Evolutionary conservation across 2,329 filamentous ascomycete species (phyloP).

Genomic region (Aspergillus oerlinghausenensis): DNA sequence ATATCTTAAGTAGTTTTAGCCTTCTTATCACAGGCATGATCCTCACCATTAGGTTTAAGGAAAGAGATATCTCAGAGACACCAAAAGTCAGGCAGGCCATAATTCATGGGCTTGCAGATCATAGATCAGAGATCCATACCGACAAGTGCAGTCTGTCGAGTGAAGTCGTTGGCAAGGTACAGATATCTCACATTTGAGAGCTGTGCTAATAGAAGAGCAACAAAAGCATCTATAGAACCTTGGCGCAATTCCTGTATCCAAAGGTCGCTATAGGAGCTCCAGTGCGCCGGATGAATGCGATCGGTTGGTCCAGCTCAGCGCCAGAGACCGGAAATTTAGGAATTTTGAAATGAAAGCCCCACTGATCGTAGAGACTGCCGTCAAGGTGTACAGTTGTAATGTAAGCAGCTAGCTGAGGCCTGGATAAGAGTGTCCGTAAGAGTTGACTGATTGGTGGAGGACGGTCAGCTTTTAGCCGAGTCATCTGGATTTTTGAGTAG

Average conservation of each 20-base stretch:
- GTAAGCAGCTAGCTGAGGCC: slow-evolving; percentile 13
- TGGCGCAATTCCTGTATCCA: slow-evolving; percentile 14
- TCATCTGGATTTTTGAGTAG: not conserved
- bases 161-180: slow-evolving; percentile 7
- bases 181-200: slow-evolving; percentile 12
- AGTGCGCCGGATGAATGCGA: slow-evolving; percentile 5
- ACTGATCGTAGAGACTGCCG: not conserved
- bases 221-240: slow-evolving; percentile 14
- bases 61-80: slow-evolving; percentile 1
- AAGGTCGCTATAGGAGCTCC: slow-evolving; percentile 3
- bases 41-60: not conserved
- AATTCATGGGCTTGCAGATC: slow-evolving; percentile 1
- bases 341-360: not conserved
- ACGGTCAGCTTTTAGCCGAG: not conserved
- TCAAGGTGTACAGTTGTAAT: slow-evolving; percentile 11
- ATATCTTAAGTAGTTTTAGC: slow-evolving; percentile 11
- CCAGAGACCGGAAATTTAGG: slow-evolving; percentile 2
- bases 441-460: slow-evolving; percentile 11
- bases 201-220: slow-evolving; percentile 16
- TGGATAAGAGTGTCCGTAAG: slow-evolving; percentile 12
- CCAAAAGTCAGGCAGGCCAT: slow-evolving; percentile 6
- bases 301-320: slow-evolving; percentile 1
- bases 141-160: slow-evolving; percentile 6
- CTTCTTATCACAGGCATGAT: not conserved
- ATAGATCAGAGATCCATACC: slow-evolving; percentile 11